Evolutionary conservation across 768 basidiomycete species (phyloP).

Genomic region (Clathrus columnatus): DNA sequence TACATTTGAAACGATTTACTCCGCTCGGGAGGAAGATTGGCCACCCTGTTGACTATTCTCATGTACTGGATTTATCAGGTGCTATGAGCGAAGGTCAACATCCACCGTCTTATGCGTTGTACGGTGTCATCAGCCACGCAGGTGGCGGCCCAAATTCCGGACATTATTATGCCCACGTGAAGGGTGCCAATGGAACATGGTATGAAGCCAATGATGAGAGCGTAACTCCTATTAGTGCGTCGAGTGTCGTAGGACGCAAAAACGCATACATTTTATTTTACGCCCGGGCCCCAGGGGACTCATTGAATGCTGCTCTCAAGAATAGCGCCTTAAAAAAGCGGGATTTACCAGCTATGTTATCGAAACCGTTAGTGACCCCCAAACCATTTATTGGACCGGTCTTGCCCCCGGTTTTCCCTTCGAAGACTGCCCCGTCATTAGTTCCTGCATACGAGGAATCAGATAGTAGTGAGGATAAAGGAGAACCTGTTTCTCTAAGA

Average conservation of each 20-base stretch:
- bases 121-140: conserved; percentile 88
- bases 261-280: conserved; percentile 95
- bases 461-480: neutral
- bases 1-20: conserved; percentile 94
- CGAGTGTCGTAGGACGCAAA: conserved; percentile 50
- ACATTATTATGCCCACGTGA: conserved; percentile 88
- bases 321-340: neutral
- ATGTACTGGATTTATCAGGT: conserved; percentile 58
- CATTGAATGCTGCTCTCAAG: conserved; percentile 53
- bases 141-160: conserved; percentile 92
- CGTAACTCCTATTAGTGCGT: conserved; percentile 35
- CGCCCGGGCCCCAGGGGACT: conserved; percentile 70
- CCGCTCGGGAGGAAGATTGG: conserved; percentile 83
- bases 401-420: neutral
- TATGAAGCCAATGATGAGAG: conserved; percentile 91
- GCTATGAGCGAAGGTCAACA: conserved; percentile 79
- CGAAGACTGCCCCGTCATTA: neutral
- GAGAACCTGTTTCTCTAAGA: too few relatives aligned
- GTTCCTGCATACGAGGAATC: neutral
- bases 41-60: conserved; percentile 69
- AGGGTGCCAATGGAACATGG: conserved; percentile 63
- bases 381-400: neutral
- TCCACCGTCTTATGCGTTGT: conserved; percentile 76
- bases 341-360: neutral
- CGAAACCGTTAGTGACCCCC: neutral